Base-by-base conservation (phyloP, 768 basidiomycete species). In the Amanita muscaria region DNA sequence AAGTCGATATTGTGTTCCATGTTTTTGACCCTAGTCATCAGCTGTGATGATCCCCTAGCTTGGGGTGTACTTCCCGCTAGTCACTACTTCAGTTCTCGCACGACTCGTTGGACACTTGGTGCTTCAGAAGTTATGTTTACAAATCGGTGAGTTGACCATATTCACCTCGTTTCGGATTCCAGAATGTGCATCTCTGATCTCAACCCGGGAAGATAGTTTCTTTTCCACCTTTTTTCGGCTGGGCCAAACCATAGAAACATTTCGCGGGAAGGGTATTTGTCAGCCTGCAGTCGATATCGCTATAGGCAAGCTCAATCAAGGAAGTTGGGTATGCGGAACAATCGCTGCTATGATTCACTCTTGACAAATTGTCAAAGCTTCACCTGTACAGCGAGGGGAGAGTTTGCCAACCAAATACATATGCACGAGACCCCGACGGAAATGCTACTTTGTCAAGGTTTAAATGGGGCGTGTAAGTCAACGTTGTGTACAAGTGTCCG, bases 61-160 rank as follows among this genome's bases (percentile, higher is more conserved):
- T 98, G 93, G 93, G 90, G 90, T 3, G 65, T 85, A 14, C 77
- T 91, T 40, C 90, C 91, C 0, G 55, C 73, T 18, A 60, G 64
- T 29, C 77, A 70, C 50, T 88, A 81, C 58, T 63, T 81, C 18
- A 64, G 64, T 41, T 62, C 83, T 8, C 64, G 67, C 23, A 77
- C 72, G 40, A 85, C 69, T n/a, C 74, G 93, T 40, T 98, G 93
- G 92, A 82, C 88, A 4, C 73, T 96, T 18, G 93, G 93, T 27
- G 90, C 90, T 8, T 83, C 86, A 5, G 93, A 98, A 46, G 80
- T 97, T 57, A 83, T 94, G 72, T 97, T 96, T 62, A 96, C 88
- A 4, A 94, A 91, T 63, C 80, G 84, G 83, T 89, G 57, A 67
- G 83, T 59, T 19, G 36, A 16, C 25, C 25, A 44, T 25, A 41